phyloP scores from a whole-genome alignment of 495 filamentous ascomycete species.

The Recurvomyces mirabilis region DNA sequence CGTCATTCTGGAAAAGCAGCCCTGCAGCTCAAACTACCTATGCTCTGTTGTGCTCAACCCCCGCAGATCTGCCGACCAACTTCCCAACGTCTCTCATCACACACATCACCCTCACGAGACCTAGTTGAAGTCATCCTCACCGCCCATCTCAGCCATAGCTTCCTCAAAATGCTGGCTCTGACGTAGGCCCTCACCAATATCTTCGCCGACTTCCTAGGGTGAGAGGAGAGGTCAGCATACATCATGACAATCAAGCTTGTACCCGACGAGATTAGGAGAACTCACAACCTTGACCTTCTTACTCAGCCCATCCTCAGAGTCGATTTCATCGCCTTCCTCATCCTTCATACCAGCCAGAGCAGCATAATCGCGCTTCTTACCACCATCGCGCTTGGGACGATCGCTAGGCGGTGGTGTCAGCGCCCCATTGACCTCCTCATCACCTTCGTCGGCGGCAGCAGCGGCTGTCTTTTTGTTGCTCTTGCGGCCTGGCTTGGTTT shows the following conservation, averaged over 20 bases:
- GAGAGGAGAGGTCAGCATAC: no score
- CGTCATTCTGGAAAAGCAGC: background rate
- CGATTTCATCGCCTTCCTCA: background rate
- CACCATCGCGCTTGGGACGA: background rate
- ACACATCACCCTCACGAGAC: background rate
- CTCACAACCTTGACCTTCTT: slow-evolving; percentile 11
- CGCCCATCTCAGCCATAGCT: background rate
- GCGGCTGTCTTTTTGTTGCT: slow-evolving; percentile 1
- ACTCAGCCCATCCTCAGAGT: background rate
- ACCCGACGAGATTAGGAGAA: no score
- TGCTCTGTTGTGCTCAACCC: no score
- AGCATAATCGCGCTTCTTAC: slow-evolving; percentile 9
- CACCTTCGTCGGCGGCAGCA: slow-evolving; percentile 1
- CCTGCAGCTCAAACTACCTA: background rate
- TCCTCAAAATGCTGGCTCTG: background rate
- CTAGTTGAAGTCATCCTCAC: background rate
- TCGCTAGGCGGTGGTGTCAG: slow-evolving; percentile 1
- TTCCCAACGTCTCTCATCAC: background rate
- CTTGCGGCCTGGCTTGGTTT: background rate
- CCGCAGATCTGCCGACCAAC: background rate
- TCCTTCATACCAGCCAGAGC: slow-evolving; percentile 2
- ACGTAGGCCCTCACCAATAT: slow-evolving; percentile 1
- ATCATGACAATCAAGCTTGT: no score
- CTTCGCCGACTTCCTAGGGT: slow-evolving; percentile 8
- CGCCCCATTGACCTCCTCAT: background rate